phyloP scores from a whole-genome alignment of 805 yeast species.

The Tetrapisispora namnaoensis region DNA sequence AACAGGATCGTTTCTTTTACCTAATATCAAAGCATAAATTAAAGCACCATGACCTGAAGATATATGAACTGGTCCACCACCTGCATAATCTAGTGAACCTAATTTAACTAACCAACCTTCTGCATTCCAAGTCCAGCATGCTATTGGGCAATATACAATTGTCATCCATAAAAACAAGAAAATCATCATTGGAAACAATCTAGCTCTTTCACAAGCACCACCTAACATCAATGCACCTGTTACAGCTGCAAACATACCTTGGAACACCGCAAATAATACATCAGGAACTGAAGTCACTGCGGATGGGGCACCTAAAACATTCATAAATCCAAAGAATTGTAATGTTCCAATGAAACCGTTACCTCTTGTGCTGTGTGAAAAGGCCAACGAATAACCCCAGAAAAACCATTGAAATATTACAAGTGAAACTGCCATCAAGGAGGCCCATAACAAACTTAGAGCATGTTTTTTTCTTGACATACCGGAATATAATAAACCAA shows the following conservation, averaged over 20 bases:
- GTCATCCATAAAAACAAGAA: conserved; percentile 92
- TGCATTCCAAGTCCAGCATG: conserved; percentile 96
- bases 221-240: conserved; percentile 94
- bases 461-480: conserved; percentile 92
- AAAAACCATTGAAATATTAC: conserved; percentile 94
- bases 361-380: conserved; percentile 53
- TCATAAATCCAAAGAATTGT: conserved; percentile 67
- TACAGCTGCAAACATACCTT: conserved; percentile 92
- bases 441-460: conserved; percentile 87
- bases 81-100: conserved; percentile 93
- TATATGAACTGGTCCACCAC: conserved; percentile 98
- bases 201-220: conserved; percentile 95
- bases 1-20: conserved; percentile 77
- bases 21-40: conserved; percentile 84
- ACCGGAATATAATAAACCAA: conserved; percentile 89
- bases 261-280: conserved; percentile 80
- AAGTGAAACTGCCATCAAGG: conserved; percentile 77
- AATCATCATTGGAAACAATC: conserved; percentile 93
- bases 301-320: conserved; percentile 74
- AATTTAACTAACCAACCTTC: conserved; percentile 79
- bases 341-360: conserved; percentile 72
- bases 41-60: conserved; percentile 91
- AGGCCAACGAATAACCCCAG: conserved; percentile 93
- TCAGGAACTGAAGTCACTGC: conserved; percentile 71
- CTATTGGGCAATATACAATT: conserved; percentile 90